Base-by-base conservation (phyloP, 257 asterid genomes). In the Marsdenia floribunda region DNA sequence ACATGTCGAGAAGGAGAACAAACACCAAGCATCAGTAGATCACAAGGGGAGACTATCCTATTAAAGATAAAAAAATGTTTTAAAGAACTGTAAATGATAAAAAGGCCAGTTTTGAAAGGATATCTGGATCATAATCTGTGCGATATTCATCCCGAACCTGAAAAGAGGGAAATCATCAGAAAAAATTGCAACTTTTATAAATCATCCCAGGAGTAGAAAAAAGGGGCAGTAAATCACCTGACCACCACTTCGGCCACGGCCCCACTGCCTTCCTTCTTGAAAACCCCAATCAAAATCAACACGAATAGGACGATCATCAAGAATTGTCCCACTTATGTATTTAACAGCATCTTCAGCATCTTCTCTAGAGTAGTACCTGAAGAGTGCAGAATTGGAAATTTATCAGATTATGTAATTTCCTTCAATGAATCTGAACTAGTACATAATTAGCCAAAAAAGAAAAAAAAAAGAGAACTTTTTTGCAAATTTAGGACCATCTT, bases 271-370 rank as follows among this genome's bases (percentile, higher is more conserved):
- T 70, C 99, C 98, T 81, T 95, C 99, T 82, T 87, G 93, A 74
- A 92, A 95, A 47, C 99, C 99, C 99, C 99, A 95, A 81, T 95
- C 99, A 80, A 92, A 95, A 88, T 95, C 99, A 24, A 90, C 99
- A 72, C 99, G 99, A 75, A 95, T 95, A 46, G 98, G 99, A 66
- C 99, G 98, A 84, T 95, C 99, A 78, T 95, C 99, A 21, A 95
- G 97, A 80, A 94, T 94, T 42, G 99, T 92, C 81, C 99, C 99
- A 66, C 99, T 94, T 68, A 94, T 88, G 79, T 87, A 92, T 81
- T 94, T 94, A 67, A 89, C 99, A 67, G 93, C 79, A 74, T 92
- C 96, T 87, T 90, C 98, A 68, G 98, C 79, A 83, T 92, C 99
- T 11, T 89, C 96, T 81, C 99, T 90, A 46, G 99, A 90, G 85